A percentile compares a stretch with the other conserved stretches of the same genome.
Conservation (phyloP, 371 early-diverging fungal species). For the Lichtheimia hyalospora region DNA sequence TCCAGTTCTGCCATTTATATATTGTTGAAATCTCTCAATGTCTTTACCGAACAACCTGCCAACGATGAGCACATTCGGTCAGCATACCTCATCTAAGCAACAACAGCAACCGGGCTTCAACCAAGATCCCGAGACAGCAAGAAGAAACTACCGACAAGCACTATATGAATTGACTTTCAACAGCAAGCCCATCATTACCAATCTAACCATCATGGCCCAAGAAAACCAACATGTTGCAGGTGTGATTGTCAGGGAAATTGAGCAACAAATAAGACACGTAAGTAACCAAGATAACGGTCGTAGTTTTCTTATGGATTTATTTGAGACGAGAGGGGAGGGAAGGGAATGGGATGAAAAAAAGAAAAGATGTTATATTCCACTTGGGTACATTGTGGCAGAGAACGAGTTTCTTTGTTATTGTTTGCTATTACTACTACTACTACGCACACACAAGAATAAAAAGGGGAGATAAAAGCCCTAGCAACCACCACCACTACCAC, state of each 20-base stretch:
- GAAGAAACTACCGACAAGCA: slow-evolving; percentile 33
- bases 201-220: slow-evolving; percentile 83
- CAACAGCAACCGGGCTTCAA: slow-evolving; percentile 17
- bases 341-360: neutral
- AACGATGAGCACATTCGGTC: slow-evolving; percentile 16
- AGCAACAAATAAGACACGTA: slow-evolving; percentile 79
- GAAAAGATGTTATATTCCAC: neutral
- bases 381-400: neutral
- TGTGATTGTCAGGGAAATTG: slow-evolving; percentile 81
- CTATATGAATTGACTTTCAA: slow-evolving; percentile 81
- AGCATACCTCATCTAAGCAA: slow-evolving; percentile 13
- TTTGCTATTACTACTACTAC: neutral
- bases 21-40: slow-evolving; percentile 11
- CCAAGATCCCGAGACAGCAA: slow-evolving; percentile 33
- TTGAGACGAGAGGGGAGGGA: neutral
- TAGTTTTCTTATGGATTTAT: neutral
- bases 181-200: slow-evolving; percentile 89
- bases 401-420: neutral
- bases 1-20: too few species aligned
- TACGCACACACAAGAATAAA: neutral
- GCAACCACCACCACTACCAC: slow-evolving; percentile 1
- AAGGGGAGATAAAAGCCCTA: neutral
- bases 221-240: slow-evolving; percentile 66
- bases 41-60: slow-evolving; percentile 23
- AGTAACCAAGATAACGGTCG: slow-evolving; percentile 22